Conservation (phyloP, 2,329 filamentous ascomycete species). For the Rutstroemia sp. region DNA sequence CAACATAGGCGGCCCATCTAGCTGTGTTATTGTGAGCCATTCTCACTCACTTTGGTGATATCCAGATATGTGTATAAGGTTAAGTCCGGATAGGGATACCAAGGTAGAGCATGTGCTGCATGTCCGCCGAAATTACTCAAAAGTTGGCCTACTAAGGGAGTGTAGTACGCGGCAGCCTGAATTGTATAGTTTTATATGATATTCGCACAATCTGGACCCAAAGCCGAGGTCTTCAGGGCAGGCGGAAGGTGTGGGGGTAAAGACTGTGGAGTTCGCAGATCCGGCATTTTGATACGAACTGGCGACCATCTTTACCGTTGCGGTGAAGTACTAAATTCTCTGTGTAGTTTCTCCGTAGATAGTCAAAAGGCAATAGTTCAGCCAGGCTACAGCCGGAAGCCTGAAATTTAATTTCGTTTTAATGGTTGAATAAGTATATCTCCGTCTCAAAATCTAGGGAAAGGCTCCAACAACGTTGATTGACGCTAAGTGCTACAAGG, state of each 20-base stretch:
- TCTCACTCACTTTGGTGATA: neutral
- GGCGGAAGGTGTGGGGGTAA: neutral
- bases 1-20: neutral
- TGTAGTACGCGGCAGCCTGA: neutral
- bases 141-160: neutral
- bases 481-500: too few relatives aligned
- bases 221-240: neutral
- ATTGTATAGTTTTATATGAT: neutral
- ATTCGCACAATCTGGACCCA: neutral
- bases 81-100: neutral
- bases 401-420: too few relatives aligned
- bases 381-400: too few relatives aligned
- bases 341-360: too few relatives aligned
- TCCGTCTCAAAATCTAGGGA: too few relatives aligned
- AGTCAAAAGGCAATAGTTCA: too few relatives aligned
- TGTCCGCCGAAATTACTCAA: neutral
- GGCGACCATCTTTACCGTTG: too few relatives aligned
- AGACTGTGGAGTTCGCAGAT: neutral
- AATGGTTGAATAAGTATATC: too few relatives aligned
- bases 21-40: neutral
- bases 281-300: neutral
- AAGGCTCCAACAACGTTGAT: too few relatives aligned
- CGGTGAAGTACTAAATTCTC: too few relatives aligned
- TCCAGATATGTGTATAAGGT: neutral
- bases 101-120: neutral